Percentiles rank a stretch among this genome's conserved stretches.
Conservation (phyloP, 805 yeast genomes). For the Metschnikowia gelsemii region DNA sequence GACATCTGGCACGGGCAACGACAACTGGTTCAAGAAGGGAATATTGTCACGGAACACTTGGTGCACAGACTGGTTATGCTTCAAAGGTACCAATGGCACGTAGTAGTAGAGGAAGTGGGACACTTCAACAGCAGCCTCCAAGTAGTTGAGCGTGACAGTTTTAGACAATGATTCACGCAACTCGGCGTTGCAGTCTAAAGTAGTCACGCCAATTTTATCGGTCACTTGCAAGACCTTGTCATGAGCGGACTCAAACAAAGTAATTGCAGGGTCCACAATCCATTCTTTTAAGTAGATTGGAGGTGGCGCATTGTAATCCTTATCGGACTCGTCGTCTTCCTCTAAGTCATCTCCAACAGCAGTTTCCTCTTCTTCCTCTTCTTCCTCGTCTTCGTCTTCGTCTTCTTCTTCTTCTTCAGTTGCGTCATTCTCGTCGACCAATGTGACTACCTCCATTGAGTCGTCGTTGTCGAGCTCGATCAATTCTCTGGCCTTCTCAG, state of each 20-base stretch:
- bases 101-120: slow-evolving; percentile 31
- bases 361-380: slow-evolving; percentile 22
- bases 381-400: slow-evolving; percentile 17
- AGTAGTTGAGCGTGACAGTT: slow-evolving; percentile 35
- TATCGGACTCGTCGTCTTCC: slow-evolving; percentile 37
- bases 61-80: slow-evolving; percentile 36
- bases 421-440: slow-evolving; percentile 33
- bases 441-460: slow-evolving; percentile 36
- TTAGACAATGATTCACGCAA: slow-evolving; percentile 42
- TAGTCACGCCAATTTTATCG: slow-evolving; percentile 37
- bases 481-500: slow-evolving; percentile 25
- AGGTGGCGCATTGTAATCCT: slow-evolving; percentile 38
- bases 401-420: slow-evolving; percentile 32
- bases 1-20: slow-evolving; percentile 36
- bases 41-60: slow-evolving; percentile 36
- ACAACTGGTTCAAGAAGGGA: slow-evolving; percentile 23
- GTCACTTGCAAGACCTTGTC: slow-evolving; percentile 31
- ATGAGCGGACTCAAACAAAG: slow-evolving; percentile 26
- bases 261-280: slow-evolving; percentile 40
- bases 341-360: slow-evolving; percentile 26
- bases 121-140: slow-evolving; percentile 33
- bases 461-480: slow-evolving; percentile 23
- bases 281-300: slow-evolving; percentile 40
- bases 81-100: slow-evolving; percentile 37
- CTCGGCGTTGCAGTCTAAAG: slow-evolving; percentile 35